These are phyloP conservation scores for Magnusiomyces suaveolens DNA, from an alignment of 1,139 yeast species.

Conservation along the genomic window DNA sequence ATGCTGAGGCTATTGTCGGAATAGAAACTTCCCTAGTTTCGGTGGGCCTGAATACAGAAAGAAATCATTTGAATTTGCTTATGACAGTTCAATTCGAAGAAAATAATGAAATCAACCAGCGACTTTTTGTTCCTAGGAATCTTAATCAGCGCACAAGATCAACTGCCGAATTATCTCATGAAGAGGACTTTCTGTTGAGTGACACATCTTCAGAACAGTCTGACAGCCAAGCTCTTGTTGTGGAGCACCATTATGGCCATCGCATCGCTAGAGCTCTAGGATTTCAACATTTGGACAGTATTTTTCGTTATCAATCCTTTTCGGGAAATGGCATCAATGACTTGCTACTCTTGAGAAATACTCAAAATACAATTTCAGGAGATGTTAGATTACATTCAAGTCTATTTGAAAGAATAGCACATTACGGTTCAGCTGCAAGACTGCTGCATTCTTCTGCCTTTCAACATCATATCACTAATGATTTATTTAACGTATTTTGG, in stretches of 20 bases:
- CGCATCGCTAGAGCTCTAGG: conserved; percentile 1
- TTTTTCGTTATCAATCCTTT: neutral
- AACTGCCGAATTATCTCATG: no score
- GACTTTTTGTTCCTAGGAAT: no score
- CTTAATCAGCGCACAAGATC: no score
- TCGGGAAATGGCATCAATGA: neutral
- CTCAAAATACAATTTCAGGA: neutral
- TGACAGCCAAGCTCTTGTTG: neutral
- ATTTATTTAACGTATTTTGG: neutral
- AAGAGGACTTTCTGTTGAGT: neutral
- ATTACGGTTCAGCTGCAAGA: neutral
- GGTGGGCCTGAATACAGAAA: neutral
- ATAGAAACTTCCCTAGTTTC: neutral
- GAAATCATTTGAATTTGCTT: no score
- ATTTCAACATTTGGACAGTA: neutral
- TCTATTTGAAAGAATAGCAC: neutral
- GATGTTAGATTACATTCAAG: no score
- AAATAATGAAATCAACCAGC: no score
- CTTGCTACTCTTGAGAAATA: neutral
- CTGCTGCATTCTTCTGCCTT: neutral
- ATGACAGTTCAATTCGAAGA: no score
- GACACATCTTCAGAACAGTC: neutral
- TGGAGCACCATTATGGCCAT: neutral
- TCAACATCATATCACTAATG: neutral
- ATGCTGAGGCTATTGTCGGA: neutral